Percentiles rank a stretch among this genome's conserved stretches.
Conservation (phyloP, 2,329 filamentous ascomycete species). For the Beauveria caledonica region DNA sequence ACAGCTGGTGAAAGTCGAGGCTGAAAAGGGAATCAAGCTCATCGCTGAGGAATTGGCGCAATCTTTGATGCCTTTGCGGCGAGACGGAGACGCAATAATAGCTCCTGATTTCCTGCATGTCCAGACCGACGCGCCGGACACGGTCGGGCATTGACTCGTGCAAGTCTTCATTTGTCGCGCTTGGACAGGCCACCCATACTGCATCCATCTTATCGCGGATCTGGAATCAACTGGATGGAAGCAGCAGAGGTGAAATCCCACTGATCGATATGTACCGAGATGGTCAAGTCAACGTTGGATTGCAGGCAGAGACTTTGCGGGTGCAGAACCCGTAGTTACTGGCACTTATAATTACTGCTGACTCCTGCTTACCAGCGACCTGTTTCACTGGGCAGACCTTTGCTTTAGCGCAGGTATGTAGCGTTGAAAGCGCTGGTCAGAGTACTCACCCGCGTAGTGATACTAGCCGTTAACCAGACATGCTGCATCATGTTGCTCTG, state of each 20-base stretch:
- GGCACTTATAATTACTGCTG: too few relatives aligned
- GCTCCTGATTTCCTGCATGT: constrained; percentile 36
- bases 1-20: constrained; percentile 20
- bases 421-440: too few relatives aligned
- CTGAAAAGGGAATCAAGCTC: constrained; percentile 28
- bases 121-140: constrained; percentile 34
- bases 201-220: constrained; percentile 10
- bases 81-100: constrained; percentile 44
- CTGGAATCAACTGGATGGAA: too few relatives aligned
- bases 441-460: too few relatives aligned
- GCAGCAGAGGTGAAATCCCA: too few relatives aligned
- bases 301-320: neutral
- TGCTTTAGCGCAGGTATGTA: too few relatives aligned
- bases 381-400: too few relatives aligned
- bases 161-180: neutral
- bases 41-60: constrained; percentile 32
- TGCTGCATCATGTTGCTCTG: too few relatives aligned
- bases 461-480: too few relatives aligned
- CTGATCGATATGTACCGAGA: neutral
- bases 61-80: constrained; percentile 26
- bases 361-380: too few relatives aligned
- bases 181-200: constrained; percentile 15
- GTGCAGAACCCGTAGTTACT: neutral
- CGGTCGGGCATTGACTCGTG: constrained; percentile 31
- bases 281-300: neutral